Percentiles rank a stretch among this genome's conserved stretches.
Conservation (phyloP, 2,329 filamentous ascomycete genomes). For the Fusarium concolor region DNA sequence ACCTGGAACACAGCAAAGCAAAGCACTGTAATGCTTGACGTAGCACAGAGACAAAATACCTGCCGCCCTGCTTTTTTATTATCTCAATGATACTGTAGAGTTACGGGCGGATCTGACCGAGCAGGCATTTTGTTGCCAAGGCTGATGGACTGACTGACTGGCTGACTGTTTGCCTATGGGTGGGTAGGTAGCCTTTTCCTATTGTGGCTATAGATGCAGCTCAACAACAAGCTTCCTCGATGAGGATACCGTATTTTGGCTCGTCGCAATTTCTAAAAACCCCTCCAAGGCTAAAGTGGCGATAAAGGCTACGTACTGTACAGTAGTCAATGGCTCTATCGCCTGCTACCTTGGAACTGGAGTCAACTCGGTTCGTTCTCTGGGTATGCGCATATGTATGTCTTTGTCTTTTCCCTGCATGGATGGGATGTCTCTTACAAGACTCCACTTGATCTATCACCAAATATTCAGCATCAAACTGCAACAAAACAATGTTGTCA, state of each 20-base stretch:
- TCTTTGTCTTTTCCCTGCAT: neutral
- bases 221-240: neutral
- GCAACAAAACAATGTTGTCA: neutral
- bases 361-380: neutral
- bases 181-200: slow-evolving; percentile 5
- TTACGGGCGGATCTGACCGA: slow-evolving; percentile 15
- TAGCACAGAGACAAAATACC: slow-evolving; percentile 6
- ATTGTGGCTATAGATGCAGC: slow-evolving; percentile 16
- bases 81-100: neutral
- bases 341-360: neutral
- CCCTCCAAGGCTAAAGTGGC: too few species aligned
- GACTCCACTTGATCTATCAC: slow-evolving; percentile 21
- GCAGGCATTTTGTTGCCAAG: neutral
- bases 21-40: slow-evolving; percentile 11
- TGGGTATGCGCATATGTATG: slow-evolving; percentile 2
- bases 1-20: slow-evolving; percentile 38
- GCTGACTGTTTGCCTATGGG: neutral
- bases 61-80: neutral
- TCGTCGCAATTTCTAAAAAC: neutral
- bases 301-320: too few species aligned
- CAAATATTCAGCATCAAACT: slow-evolving; percentile 1
- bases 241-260: neutral
- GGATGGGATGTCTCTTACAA: neutral
- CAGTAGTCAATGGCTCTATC: too few species aligned
- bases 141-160: neutral